Evolutionary conservation across 192 early-diverging fungal genomes (phyloP).

Genomic region (Coemansia sp.): DNA sequence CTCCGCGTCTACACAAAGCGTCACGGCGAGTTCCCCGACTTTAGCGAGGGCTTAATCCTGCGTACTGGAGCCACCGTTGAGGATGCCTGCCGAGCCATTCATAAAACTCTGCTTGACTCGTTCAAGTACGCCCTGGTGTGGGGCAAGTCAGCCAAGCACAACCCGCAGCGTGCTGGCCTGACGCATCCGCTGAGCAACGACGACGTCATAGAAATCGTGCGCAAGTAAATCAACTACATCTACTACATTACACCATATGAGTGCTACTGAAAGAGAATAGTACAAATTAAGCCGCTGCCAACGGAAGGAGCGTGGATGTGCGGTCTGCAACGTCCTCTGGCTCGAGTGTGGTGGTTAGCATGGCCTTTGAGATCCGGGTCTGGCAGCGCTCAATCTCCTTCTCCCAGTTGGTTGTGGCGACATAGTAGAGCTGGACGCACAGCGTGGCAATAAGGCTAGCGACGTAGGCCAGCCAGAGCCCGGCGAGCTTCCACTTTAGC

Average conservation of each 20-base stretch:
- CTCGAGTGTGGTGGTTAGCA: conserved; percentile 2
- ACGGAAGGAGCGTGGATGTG: not conserved
- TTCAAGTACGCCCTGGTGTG: conserved; percentile 98
- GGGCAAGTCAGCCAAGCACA: conserved; percentile 95
- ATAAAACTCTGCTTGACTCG: conserved; percentile 79
- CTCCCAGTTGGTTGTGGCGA: conserved; percentile 43
- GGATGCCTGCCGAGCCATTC: conserved; percentile 84
- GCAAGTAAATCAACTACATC: conserved; percentile 43
- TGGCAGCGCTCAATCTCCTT: conserved; percentile 45
- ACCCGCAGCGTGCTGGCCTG: conserved; percentile 91
- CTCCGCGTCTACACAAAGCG: conserved; percentile 97
- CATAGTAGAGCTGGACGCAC: conserved; percentile 20
- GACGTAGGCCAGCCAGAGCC: conserved; percentile 65
- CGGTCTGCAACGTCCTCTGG: not conserved
- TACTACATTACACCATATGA: not conserved
- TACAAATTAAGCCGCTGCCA: not conserved
- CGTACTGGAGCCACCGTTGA: conserved; percentile 76
- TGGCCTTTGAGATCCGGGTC: conserved; percentile 22
- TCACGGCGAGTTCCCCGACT: conserved; percentile 91
- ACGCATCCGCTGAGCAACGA: conserved; percentile 83
- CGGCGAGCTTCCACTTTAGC: conserved; percentile 58
- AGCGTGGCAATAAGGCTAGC: conserved; percentile 22
- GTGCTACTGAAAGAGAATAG: not conserved
- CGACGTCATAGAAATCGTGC: conserved; percentile 88
- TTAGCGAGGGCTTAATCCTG: conserved; percentile 88